These are phyloP conservation scores for Brasilioporus rufonigricans DNA, from an alignment of 768 basidiomycete genomes.

Conservation along the genomic window DNA sequence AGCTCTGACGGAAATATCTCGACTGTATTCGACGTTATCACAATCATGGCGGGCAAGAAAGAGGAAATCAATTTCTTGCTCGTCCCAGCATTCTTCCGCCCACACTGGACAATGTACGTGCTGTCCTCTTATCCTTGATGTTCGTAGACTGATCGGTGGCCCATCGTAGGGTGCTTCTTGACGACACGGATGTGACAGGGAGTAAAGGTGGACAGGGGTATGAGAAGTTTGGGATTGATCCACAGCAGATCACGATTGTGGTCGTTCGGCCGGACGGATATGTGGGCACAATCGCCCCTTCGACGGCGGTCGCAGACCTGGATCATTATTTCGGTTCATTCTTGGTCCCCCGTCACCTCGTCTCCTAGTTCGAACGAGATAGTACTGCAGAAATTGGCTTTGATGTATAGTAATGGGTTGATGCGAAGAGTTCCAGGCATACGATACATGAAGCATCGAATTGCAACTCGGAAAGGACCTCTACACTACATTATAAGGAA, in stretches of 20 bases:
- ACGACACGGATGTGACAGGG: conserved; percentile 32
- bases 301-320: conserved; percentile 31
- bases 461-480: too few relatives aligned
- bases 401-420: too few relatives aligned
- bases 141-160: background rate
- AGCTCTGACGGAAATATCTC: conserved; percentile 12
- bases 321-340: conserved; percentile 50
- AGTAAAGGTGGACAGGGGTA: conserved; percentile 33
- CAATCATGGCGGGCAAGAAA: conserved; percentile 28
- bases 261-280: conserved; percentile 39
- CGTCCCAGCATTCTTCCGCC: conserved; percentile 24
- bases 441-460: too few relatives aligned
- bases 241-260: conserved; percentile 31
- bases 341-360: conserved; percentile 22
- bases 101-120: conserved; percentile 1
- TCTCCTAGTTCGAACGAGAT: background rate
- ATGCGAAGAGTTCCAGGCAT: too few relatives aligned
- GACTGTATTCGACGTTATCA: conserved; percentile 30
- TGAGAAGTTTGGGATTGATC: conserved; percentile 29
- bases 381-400: background rate
- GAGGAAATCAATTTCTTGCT: conserved; percentile 28
- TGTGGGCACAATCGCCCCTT: conserved; percentile 32
- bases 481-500: too few relatives aligned
- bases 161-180: conserved; percentile 28
- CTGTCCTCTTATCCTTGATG: background rate